Conservation (phyloP, 73 alveolate species). For the Uronychia binucleata region DNA sequence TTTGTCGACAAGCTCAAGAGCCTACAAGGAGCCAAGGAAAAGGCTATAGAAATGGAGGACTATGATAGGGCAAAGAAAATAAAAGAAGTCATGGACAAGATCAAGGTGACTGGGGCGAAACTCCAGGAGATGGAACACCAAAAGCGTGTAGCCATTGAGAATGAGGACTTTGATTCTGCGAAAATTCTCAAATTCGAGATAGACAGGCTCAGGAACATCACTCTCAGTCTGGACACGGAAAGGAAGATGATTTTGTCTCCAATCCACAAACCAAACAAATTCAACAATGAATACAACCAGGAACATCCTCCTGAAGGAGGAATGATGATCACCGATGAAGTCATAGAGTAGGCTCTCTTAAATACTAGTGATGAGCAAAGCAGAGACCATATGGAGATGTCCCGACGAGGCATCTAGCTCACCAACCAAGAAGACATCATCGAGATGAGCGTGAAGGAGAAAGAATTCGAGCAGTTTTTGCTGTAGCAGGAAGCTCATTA, state of each 20-base stretch:
- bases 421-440: conserved; percentile 14
- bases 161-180: conserved; percentile 88
- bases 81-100: conserved; percentile 89
- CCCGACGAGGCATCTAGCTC: background rate
- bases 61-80: conserved; percentile 79
- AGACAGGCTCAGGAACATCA: conserved; percentile 69
- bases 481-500: background rate
- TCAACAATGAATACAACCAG: background rate
- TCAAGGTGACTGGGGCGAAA: conserved; percentile 81
- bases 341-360: background rate
- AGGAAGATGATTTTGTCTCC: conserved; percentile 30
- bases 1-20: conserved; percentile 68
- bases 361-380: background rate
- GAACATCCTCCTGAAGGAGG: background rate
- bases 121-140: conserved; percentile 77
- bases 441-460: conserved; percentile 3
- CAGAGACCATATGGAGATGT: background rate
- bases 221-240: conserved; percentile 46
- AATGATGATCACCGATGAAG: background rate
- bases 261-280: conserved; percentile 7
- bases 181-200: conserved; percentile 78
- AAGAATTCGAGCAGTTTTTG: background rate
- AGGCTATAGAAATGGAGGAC: conserved; percentile 80
- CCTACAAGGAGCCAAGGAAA: conserved; percentile 65
- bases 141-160: conserved; percentile 78